phyloP scores from a whole-genome alignment of 1,139 yeast species.

The Debaryomyces psychrophilus region DNA sequence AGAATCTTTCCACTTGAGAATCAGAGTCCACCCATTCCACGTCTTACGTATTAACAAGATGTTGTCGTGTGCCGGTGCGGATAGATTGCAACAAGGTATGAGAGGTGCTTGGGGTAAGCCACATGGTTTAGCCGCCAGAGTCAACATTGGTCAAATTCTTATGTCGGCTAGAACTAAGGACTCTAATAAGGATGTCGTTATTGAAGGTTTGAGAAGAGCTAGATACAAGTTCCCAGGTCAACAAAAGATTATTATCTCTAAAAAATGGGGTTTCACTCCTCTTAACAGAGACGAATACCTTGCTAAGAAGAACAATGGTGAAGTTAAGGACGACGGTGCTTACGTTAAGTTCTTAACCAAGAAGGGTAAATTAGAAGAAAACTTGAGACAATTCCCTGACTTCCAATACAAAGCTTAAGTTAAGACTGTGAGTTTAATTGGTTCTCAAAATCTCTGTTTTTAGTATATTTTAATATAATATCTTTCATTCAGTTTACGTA shows the following conservation, averaged over 20 bases:
- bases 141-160: slow-evolving; percentile 96
- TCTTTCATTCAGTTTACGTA: slow-evolving; percentile 7
- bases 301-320: slow-evolving; percentile 93
- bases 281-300: slow-evolving; percentile 97
- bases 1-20: slow-evolving; percentile 99
- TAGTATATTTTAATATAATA: slow-evolving; percentile 14
- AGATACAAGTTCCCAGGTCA: slow-evolving; percentile 99
- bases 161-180: slow-evolving; percentile 99
- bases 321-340: slow-evolving; percentile 99
- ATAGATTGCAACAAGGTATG: slow-evolving; percentile 99
- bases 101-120: slow-evolving; percentile 99
- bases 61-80: slow-evolving; percentile 99
- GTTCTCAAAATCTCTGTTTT: slow-evolving; percentile 11
- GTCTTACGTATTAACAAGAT: slow-evolving; percentile 99
- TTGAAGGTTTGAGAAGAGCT: slow-evolving; percentile 99
- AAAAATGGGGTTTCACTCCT: slow-evolving; percentile 99
- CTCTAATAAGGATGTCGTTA: slow-evolving; percentile 93
- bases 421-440: slow-evolving; percentile 7
- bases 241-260: slow-evolving; percentile 97
- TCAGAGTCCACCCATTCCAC: slow-evolving; percentile 99
- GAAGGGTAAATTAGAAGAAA: slow-evolving; percentile 93
- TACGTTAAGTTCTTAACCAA: slow-evolving; percentile 96
- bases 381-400: slow-evolving; percentile 96
- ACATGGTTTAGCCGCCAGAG: slow-evolving; percentile 99
- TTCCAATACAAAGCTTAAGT: slow-evolving; percentile 60